Base-by-base conservation (phyloP, 257 asterid species). In the Solanum virginianum region DNA sequence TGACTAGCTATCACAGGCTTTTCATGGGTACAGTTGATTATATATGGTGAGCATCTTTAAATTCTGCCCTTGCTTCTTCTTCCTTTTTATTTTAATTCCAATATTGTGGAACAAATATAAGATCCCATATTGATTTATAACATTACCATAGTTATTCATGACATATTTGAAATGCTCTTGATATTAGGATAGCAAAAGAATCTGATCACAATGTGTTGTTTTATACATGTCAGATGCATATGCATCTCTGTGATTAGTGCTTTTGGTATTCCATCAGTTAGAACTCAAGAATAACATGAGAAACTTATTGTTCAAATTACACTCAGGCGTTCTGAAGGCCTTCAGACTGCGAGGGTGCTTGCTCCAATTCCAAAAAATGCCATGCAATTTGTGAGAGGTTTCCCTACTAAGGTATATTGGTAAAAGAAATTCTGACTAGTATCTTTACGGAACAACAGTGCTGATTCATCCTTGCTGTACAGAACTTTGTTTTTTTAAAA, bases 1-100 rank as follows among this genome's bases (percentile, higher is more conserved):
- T 91, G 62, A 95, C 99, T 85, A 94, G 97, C 94, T 93, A 96
- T 88, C 95, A 96, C 88, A 91, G 93, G 69, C 90, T 89, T 87
- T 96, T 96, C 90, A 89, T 87, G 51, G 99, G 99, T 87, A 94
- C 99, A 15, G 98, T 95, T 51, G 99, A 96, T 88, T 96, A 96
- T 86, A 96, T 96, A 89, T 96, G 99, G 99, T 96, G 86, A 90
- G 95, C 39, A 26, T 90, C 85, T 53, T 85, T 86, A 70, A 41
- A 18, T 54, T 75, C 79, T 86, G 43, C 81, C 51, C 55, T 53
- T 36, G 65, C 60, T 39, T 29, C 32, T 18, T 56, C 71, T 66
- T 12, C 82, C 10, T 36, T 57, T 49, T 29, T 66, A 11, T 4
- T 62, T 17, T 16, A 10, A 82, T 62, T 62, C 69, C 53, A 69